Percentiles rank a stretch among this genome's conserved stretches.
Conservation (phyloP, 1,284 basidiomycete species). For the Boletellus dicymbophilus region DNA sequence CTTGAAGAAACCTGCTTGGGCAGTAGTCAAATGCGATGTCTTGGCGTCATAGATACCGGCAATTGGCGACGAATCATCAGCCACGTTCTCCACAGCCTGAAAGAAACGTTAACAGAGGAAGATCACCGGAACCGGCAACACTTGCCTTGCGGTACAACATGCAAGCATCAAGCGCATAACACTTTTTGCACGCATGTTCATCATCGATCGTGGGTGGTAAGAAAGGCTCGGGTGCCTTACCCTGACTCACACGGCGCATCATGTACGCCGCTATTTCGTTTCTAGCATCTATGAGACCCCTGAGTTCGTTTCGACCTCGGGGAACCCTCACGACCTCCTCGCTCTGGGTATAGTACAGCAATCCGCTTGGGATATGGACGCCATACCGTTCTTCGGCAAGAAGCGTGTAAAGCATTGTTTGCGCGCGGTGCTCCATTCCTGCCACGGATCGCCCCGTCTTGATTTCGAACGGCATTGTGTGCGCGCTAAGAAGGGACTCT, state of each 20-base stretch:
- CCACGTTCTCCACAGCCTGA: slow-evolving; percentile 72
- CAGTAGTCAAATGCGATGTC: slow-evolving; percentile 75
- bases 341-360: slow-evolving; percentile 94
- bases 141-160: slow-evolving; percentile 91
- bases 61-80: slow-evolving; percentile 65
- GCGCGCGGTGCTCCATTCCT: slow-evolving; percentile 92
- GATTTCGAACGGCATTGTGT: slow-evolving; percentile 88
- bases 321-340: slow-evolving; percentile 87
- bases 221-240: slow-evolving; percentile 48
- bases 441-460: slow-evolving; percentile 87
- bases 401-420: slow-evolving; percentile 97
- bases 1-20: slow-evolving; percentile 81
- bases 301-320: slow-evolving; percentile 78
- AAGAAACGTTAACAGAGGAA: slow-evolving; percentile 1
- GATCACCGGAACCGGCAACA: slow-evolving; percentile 6
- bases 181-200: slow-evolving; percentile 75
- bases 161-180: slow-evolving; percentile 85
- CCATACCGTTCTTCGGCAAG: slow-evolving; percentile 91
- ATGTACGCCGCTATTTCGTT: slow-evolving; percentile 89
- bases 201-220: slow-evolving; percentile 90
- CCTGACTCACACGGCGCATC: slow-evolving; percentile 40
- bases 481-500: slow-evolving; percentile 21
- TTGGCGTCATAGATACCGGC: slow-evolving; percentile 77
- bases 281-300: slow-evolving; percentile 78
- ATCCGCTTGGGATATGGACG: slow-evolving; percentile 66